Evolutionary conservation across 192 early-diverging fungal genomes (phyloP), one percentile per base, ranked within the genome.

Genomic region (Gonapodya sp.): DNA sequence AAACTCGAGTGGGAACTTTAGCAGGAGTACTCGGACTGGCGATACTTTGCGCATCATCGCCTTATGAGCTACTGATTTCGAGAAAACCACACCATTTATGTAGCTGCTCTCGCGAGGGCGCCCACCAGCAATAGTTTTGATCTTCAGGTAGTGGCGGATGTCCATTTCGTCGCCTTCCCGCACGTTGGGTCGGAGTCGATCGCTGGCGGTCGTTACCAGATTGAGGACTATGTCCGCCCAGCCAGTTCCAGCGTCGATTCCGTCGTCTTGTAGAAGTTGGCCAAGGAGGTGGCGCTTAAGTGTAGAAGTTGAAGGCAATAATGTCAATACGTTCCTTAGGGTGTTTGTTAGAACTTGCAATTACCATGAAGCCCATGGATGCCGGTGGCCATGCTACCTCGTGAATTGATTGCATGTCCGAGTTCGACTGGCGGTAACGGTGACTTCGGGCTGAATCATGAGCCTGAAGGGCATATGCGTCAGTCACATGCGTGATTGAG

Each of bases 71-170:
- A 96, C 87, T 81, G 93, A 93, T 83, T 96, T 98, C n/a, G 94
- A 91, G 79, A 93, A 97, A n/a, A 97, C 96, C 24, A 96, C 90
- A 16, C 96, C 97, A 34, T 91, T 87, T 36, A 99, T 90, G 85
- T 94, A 98, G 73, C 93, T 88, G 64, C 92, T 93, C 83, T 96
- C 95, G 33, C 81, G 72, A 0, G 95, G 93, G 33, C 82, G 33
- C 2, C 95, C 96, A 2, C 96, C 97, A 0, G 97, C 93, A 31
- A 99, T 94, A 81, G 94, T 94, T 83, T 99, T 99, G 83, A 98
- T 94, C 80, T 96, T 97, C 73, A 99, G 93, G 74, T 96, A 96
- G 35, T 95, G 91, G 14, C 93, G 88, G 64, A 96, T 90, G 82
- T 98, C 96, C 81, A 95, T 94, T 81, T 92, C 89, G 84, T 96